These are phyloP conservation scores for Fusarium keratoplasticum DNA, from an alignment of 2,329 filamentous ascomycete genomes.

Conservation along the genomic window DNA sequence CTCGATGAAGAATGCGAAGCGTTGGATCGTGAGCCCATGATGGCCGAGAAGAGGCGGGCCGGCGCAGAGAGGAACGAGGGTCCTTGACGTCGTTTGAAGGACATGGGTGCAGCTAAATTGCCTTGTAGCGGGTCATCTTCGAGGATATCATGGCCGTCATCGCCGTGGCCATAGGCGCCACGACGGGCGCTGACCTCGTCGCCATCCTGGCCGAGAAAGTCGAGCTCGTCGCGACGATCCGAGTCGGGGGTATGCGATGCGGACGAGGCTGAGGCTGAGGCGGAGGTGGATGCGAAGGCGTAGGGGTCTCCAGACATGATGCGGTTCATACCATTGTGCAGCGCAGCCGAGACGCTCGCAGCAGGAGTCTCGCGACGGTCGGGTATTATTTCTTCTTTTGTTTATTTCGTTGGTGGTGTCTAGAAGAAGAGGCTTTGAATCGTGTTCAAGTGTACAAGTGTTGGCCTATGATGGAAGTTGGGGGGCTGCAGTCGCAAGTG, in stretches of 20 bases:
- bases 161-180: constrained; percentile 15
- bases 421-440: not conserved
- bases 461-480: not conserved
- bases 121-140: constrained; percentile 67
- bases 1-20: constrained; percentile 21
- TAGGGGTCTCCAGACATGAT: constrained; percentile 56
- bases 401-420: not conserved
- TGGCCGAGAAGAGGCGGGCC: constrained; percentile 60
- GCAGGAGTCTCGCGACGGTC: constrained; percentile 23
- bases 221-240: constrained; percentile 61
- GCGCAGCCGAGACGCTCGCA: constrained; percentile 31
- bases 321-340: constrained; percentile 53
- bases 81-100: constrained; percentile 78
- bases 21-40: constrained; percentile 49
- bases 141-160: constrained; percentile 53
- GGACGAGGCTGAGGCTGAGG: constrained; percentile 37
- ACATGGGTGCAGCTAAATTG: constrained; percentile 64
- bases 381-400: not conserved
- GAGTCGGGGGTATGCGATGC: constrained; percentile 46
- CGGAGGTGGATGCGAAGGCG: constrained; percentile 51
- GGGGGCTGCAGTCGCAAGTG: not conserved
- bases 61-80: constrained; percentile 59
- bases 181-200: constrained; percentile 38
- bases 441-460: not conserved
- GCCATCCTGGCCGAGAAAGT: constrained; percentile 53